Evolutionary conservation across 2,329 filamentous ascomycete species (phyloP).

Genomic region (Ceratocystis harringtonii): DNA sequence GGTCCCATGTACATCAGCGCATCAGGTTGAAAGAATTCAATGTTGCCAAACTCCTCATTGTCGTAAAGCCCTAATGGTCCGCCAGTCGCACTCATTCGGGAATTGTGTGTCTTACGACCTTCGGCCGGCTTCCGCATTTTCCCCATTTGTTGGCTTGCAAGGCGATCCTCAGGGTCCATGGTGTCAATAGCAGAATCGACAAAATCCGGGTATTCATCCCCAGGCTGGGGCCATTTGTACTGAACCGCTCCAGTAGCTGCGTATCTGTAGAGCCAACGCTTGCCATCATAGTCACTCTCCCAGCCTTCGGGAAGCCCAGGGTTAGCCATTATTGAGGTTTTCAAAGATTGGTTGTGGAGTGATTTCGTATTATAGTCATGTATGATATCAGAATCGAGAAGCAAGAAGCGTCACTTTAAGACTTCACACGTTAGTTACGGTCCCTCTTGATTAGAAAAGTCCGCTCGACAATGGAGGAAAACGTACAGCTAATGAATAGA

Average conservation of each 20-base stretch:
- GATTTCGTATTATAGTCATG: neutral
- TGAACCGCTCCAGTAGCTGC: constrained; percentile 38
- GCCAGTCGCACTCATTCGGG: constrained; percentile 19
- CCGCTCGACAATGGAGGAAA: neutral
- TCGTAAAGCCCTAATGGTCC: constrained; percentile 21
- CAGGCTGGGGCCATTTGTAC: constrained; percentile 41
- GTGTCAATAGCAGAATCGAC: constrained; percentile 25
- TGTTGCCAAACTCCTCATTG: constrained; percentile 24
- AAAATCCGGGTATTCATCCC: constrained; percentile 44
- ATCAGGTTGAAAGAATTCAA: constrained; percentile 36
- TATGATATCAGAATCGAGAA: neutral
- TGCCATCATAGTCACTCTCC: constrained; percentile 43
- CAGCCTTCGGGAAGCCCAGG: constrained; percentile 35
- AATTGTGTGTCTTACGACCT: constrained; percentile 24
- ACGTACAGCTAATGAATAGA: neutral
- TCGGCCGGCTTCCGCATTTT: neutral
- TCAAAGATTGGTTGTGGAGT: neutral
- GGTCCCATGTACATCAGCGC: constrained; percentile 39
- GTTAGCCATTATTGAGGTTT: constrained; percentile 25
- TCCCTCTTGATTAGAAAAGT: neutral
- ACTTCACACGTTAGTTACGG: neutral
- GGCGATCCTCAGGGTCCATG: constrained; percentile 36
- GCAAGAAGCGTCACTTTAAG: neutral
- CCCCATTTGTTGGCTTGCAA: constrained; percentile 36
- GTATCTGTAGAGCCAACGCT: constrained; percentile 43